Conservation (phyloP, 495 filamentous ascomycete species). For the Pseudoneurospora amorphoporcata region DNA sequence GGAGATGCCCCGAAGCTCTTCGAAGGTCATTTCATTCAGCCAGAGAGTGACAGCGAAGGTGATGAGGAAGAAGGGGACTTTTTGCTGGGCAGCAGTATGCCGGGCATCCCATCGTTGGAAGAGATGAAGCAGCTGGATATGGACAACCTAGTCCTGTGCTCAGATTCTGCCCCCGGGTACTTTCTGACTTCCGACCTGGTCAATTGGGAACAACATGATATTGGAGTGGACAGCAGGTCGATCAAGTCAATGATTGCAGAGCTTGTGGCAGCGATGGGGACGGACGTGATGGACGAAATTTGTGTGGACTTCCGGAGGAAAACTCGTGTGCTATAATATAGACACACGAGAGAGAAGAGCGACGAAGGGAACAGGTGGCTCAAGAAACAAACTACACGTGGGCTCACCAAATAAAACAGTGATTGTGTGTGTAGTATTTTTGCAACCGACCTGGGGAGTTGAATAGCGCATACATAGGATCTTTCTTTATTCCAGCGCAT, state of each 20-base stretch:
- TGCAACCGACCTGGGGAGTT: not conserved
- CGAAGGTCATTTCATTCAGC: not conserved
- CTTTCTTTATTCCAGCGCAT: not conserved
- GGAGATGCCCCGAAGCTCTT: not conserved
- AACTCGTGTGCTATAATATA: not conserved
- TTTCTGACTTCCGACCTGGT: constrained; percentile 44
- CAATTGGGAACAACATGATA: constrained; percentile 52
- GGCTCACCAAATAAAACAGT: too few species aligned
- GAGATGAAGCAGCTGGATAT: constrained; percentile 56
- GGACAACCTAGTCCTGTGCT: constrained; percentile 37
- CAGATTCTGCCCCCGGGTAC: constrained; percentile 18
- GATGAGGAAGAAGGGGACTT: constrained; percentile 38
- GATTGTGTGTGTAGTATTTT: too few species aligned
- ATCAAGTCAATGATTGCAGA: constrained; percentile 65
- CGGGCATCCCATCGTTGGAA: constrained; percentile 58
- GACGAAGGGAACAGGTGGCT: too few species aligned
- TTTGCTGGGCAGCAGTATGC: constrained; percentile 62
- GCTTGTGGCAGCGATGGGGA: constrained; percentile 66
- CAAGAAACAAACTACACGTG: too few species aligned
- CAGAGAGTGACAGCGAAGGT: constrained; percentile 4
- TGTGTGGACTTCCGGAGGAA: constrained; percentile 25
- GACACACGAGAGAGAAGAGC: not conserved
- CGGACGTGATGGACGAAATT: constrained; percentile 50
- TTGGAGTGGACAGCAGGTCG: constrained; percentile 35
- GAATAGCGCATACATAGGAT: not conserved